These are phyloP conservation scores for Emergomyces orientalis DNA, from an alignment of 2,329 filamentous ascomycete genomes.

Conservation along the genomic window DNA sequence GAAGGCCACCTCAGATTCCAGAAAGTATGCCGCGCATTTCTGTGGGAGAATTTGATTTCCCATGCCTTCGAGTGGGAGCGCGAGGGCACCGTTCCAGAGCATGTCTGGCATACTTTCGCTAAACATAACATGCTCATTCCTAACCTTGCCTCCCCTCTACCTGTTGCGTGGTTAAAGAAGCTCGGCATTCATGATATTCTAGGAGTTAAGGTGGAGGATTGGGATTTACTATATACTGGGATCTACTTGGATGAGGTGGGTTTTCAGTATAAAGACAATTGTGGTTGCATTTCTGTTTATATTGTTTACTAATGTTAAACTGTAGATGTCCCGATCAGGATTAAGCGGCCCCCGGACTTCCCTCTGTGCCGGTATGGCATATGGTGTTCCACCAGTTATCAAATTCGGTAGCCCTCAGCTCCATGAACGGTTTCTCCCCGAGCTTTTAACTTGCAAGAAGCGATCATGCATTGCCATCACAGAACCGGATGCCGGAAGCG, in stretches of 20 bases:
- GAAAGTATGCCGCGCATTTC: conserved; percentile 56
- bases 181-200: conserved; percentile 58
- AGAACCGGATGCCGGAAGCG: conserved; percentile 63
- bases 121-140: conserved; percentile 62
- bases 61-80: conserved; percentile 63
- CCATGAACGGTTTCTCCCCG: conserved; percentile 58
- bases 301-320: background rate
- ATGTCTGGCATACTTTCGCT: conserved; percentile 57
- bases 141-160: conserved; percentile 58
- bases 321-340: conserved; percentile 54
- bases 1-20: conserved; percentile 58
- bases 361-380: conserved; percentile 63
- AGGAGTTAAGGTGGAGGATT: conserved; percentile 62
- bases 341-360: conserved; percentile 54
- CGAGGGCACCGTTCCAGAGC: conserved; percentile 51
- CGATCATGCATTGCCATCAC: conserved; percentile 69
- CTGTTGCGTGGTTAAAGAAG: conserved; percentile 56
- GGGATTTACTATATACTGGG: conserved; percentile 59
- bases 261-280: background rate
- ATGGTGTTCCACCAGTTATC: conserved; percentile 61
- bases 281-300: conserved; percentile 45
- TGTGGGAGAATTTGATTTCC: conserved; percentile 52
- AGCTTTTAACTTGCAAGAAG: conserved; percentile 57
- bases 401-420: conserved; percentile 56
- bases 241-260: conserved; percentile 60